These are phyloP conservation scores for Cutaneotrichosporon mucoides DNA, from an alignment of 1,284 basidiomycete species.

Conservation along the genomic window DNA sequence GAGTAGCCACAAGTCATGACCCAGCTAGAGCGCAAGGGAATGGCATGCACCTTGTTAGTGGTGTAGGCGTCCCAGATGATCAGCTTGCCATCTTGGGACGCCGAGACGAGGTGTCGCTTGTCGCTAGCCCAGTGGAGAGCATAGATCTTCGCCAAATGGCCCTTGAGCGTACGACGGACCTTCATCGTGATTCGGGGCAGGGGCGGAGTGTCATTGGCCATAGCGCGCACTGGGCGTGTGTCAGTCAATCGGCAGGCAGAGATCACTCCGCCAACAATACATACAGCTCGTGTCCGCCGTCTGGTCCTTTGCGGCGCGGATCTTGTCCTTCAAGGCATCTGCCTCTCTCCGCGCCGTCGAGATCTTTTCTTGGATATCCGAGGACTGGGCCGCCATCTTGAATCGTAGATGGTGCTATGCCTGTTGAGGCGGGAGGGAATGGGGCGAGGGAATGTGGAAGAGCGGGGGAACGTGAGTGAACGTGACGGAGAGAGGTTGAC, in stretches of 20 bases:
- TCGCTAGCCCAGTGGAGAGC: conserved; percentile 99
- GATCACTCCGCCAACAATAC: too few species aligned
- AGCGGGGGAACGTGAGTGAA: too few species aligned
- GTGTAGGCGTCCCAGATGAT: conserved; percentile 99
- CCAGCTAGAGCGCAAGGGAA: conserved; percentile 95
- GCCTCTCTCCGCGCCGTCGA: conserved; percentile 93
- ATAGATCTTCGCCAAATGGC: conserved; percentile 98
- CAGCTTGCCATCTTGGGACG: conserved; percentile 97
- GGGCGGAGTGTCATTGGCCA: conserved; percentile 93
- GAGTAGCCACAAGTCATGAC: conserved; percentile 99
- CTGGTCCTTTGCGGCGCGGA: conserved; percentile 87
- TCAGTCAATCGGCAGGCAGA: conserved; percentile 2
- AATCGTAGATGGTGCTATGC: not conserved
- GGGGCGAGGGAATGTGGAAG: not conserved
- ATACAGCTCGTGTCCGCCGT: conserved; percentile 92
- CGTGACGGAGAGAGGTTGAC: too few species aligned
- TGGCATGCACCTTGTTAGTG: conserved; percentile 99
- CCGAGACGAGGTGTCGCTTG: conserved; percentile 93
- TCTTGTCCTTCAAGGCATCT: conserved; percentile 95
- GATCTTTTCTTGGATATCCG: conserved; percentile 89
- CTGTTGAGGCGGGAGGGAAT: not conserved
- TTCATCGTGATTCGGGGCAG: conserved; percentile 94
- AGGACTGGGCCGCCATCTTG: conserved; percentile 51
- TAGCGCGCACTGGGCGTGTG: conserved; percentile 68
- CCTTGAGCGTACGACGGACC: conserved; percentile 86